Base-by-base conservation (phyloP, 2,329 filamentous ascomycete species). In the Penicillium sp. region DNA sequence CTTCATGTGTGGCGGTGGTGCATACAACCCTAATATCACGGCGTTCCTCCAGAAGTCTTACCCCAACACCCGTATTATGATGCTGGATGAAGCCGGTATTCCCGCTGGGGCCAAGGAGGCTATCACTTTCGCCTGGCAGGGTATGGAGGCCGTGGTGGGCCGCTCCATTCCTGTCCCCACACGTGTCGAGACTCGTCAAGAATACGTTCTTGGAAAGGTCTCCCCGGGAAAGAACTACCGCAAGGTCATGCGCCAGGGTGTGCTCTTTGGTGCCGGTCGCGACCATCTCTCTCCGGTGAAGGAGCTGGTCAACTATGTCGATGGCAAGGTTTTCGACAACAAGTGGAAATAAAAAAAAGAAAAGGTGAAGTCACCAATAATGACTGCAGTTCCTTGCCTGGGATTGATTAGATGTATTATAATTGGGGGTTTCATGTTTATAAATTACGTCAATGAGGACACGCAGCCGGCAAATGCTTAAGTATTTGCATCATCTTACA, bases 1-100 rank as follows among this genome's bases (percentile, higher is more conserved):
- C 42, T 87, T 83, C 74, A 82, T 87, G 78, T 86, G 83, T 66
- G 84, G 84, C 9, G 82, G 82, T 5, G 83, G 83, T 21, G 83
- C 83, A 0, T 77, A 79, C 58, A 86, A 87, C 63, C 80, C 81
- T 2, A 86, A 85, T 60, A 86, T 87, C 61, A 76, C 76, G 3
- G 66, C 77, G 5, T 83, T 79, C 65, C 79, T 87, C 59, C 79
- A 83, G 66, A 64, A 68, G 54, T 70, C 76, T 58, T 82, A 79
- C 62, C 83, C 79, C 14, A 72, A 76, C 37, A 78, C 79, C 2
- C 76, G 73, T 39, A 82, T 87, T 44, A 71, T 78, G 54, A 82
- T 83, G 77, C 73, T 87, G 6, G 82, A 86, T 61, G 82, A 82
- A 48, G 82, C 82, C 3, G 84, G 84, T 3, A 78, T 87, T 49